These are phyloP conservation scores for Trifolium pratense DNA, from an alignment of 306 rosid species.

Conservation along the genomic window DNA sequence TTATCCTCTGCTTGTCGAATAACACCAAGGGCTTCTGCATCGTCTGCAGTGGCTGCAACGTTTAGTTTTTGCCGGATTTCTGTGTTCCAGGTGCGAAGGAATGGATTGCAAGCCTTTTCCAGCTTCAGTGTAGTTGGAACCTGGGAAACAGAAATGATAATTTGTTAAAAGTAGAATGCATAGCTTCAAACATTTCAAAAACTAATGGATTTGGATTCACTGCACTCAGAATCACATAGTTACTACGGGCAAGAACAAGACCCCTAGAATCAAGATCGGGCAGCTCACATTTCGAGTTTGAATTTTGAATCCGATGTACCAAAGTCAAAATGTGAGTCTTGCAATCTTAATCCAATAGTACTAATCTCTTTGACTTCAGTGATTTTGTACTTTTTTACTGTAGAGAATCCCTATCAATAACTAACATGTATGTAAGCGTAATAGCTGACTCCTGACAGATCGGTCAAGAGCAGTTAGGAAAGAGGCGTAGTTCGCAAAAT, in stretches of 20 bases:
- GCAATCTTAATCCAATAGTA: not conserved
- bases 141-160: slow-evolving; percentile 46
- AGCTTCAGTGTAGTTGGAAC: slow-evolving; percentile 75
- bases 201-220: not conserved
- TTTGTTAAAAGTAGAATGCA: slow-evolving; percentile 9
- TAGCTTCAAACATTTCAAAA: not conserved
- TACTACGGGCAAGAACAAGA: not conserved
- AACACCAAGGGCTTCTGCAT: slow-evolving; percentile 71
- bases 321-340: not conserved
- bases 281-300: not conserved
- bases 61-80: slow-evolving; percentile 73
- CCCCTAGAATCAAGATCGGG: not conserved
- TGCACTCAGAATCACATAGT: not conserved
- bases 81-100: slow-evolving; percentile 74
- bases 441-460: slow-evolving; percentile 1
- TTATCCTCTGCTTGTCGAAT: slow-evolving; percentile 79
- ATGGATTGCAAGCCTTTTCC: slow-evolving; percentile 95
- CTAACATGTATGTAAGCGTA: not conserved
- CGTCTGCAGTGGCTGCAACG: slow-evolving; percentile 63
- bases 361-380: not conserved
- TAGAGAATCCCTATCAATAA: not conserved
- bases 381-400: not conserved
- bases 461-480: not conserved
- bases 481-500: slow-evolving; percentile 23
- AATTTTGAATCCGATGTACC: not conserved